Evolutionary conservation across 805 yeast species (phyloP).

Genomic region (Candida silvatica): DNA sequence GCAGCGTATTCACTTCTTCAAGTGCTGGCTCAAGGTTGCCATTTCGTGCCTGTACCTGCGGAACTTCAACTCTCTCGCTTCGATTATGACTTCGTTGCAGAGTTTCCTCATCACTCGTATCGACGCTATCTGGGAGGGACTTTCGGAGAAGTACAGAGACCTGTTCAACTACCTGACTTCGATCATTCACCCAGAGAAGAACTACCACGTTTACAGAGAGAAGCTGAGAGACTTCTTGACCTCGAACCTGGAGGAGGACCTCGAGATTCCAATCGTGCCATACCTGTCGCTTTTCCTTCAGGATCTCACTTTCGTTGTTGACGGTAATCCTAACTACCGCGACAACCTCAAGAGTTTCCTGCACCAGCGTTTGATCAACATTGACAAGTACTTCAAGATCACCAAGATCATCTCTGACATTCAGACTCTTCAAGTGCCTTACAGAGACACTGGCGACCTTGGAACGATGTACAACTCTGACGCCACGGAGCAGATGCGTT

Average conservation of each 20-base stretch:
- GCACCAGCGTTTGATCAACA: slow-evolving; percentile 54
- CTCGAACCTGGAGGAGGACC: slow-evolving; percentile 30
- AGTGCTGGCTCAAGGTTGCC: slow-evolving; percentile 68
- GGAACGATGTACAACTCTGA: slow-evolving; percentile 18
- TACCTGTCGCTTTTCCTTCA: slow-evolving; percentile 67
- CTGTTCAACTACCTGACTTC: slow-evolving; percentile 56
- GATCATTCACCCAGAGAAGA: slow-evolving; percentile 68
- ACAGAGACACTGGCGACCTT: slow-evolving; percentile 28
- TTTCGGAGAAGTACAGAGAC: slow-evolving; percentile 52
- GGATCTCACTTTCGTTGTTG: slow-evolving; percentile 73
- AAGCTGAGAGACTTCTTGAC: slow-evolving; percentile 50
- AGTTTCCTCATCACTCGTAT: slow-evolving; percentile 62
- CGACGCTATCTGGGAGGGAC: slow-evolving; percentile 45
- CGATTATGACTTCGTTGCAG: slow-evolving; percentile 70
- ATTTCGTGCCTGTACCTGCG: slow-evolving; percentile 64
- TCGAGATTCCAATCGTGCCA: slow-evolving; percentile 62
- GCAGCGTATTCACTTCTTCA: slow-evolving; percentile 45
- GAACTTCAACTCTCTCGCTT: slow-evolving; percentile 72
- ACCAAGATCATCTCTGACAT: slow-evolving; percentile 59
- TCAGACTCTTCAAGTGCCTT: slow-evolving; percentile 60
- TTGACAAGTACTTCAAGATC: slow-evolving; percentile 64
- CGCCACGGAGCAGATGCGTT: slow-evolving; percentile 19
- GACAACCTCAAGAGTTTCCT: slow-evolving; percentile 41
- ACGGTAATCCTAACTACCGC: slow-evolving; percentile 68
- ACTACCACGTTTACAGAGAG: slow-evolving; percentile 59